phyloP scores from a whole-genome alignment of 2,329 filamentous ascomycete genomes.

The Paradendryphiella salina region DNA sequence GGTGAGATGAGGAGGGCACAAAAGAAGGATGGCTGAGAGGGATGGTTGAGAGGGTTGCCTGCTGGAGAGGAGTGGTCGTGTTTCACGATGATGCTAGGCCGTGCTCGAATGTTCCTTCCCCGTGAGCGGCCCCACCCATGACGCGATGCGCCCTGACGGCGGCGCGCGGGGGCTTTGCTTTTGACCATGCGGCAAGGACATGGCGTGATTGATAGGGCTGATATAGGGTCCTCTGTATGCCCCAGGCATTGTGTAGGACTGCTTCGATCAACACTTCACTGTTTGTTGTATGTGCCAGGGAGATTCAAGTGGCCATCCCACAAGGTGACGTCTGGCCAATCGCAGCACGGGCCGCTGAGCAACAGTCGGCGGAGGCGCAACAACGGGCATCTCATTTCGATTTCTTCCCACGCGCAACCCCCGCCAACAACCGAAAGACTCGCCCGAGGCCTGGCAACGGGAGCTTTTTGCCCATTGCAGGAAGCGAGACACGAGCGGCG shows the following conservation, averaged over 20 bases:
- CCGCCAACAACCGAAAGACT: conserved; percentile 15
- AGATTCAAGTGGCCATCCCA: conserved; percentile 3
- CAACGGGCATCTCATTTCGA: conserved; percentile 12
- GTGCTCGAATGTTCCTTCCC: conserved; percentile 14
- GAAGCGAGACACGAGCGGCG: neutral
- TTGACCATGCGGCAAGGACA: neutral
- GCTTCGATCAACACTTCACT: neutral
- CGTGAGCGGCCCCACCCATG: conserved; percentile 13
- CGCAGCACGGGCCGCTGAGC: conserved; percentile 12
- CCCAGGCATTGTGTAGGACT: neutral
- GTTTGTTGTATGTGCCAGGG: neutral
- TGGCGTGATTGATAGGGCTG: neutral
- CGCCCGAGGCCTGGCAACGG: neutral
- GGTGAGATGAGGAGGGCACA: conserved; percentile 4
- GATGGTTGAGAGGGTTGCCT: neutral
- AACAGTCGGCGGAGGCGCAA: conserved; percentile 12
- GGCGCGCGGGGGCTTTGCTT: neutral
- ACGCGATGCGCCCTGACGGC: conserved; percentile 6
- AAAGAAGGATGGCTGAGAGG: neutral
- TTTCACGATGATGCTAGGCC: too few species aligned
- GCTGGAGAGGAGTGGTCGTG: neutral
- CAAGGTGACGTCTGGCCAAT: conserved; percentile 12
- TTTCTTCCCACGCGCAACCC: conserved; percentile 10
- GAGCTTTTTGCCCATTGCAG: neutral
- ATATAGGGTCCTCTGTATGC: neutral